Base-by-base conservation (phyloP, 495 filamentous ascomycete genomes). In the Neurospora sp. region DNA sequence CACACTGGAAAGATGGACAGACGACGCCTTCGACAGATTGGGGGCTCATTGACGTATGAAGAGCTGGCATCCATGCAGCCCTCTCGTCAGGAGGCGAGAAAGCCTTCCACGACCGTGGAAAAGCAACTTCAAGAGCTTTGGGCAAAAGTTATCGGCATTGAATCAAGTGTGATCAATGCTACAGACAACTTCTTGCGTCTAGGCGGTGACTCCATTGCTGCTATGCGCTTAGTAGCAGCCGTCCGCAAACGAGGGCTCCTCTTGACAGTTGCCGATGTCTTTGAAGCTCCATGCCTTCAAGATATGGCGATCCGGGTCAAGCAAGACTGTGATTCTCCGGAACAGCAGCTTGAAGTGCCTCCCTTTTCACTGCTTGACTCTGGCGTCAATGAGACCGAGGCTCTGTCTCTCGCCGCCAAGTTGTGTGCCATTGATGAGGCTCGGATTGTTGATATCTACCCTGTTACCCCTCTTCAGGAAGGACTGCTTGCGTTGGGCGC, bases 201-300 rank as follows among this genome's bases (percentile, higher is more conserved):
- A 0, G 80, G 80, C 9, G 80, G 80, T 18, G 79, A 81, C 23
- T 80, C 80, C 3, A 72, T 81, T 38, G 73, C 76, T 11, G 80
- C 80, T n/a, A 80, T 81, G 79, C 88, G 87, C 74, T 82, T 92
- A 59, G 90, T 89, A 14, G 85, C 88, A 10, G 85, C 85, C 66
- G 85, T 87, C 31, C 87, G 82, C 42, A 76, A 75, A 4, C 81
- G 83, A 31, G 86, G 86, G 3, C 66, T 90, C 31, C 78, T 81
- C 20, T 77, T 92, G 44, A 86, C 86, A 1, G 89, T 91, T 8
- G 84, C 86, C 0, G 77, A 79, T 39, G 79, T 88, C 14, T 89
- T 90, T 72, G 75, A 81, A 20, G 76, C 83, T 31, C 84, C 86
- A 9, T 84, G 81, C 5, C 85, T 90, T 1, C 80, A 78, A 18